phyloP scores from a whole-genome alignment of 2,329 filamentous ascomycete genomes.

The Beauveria scarabaeidicola region DNA sequence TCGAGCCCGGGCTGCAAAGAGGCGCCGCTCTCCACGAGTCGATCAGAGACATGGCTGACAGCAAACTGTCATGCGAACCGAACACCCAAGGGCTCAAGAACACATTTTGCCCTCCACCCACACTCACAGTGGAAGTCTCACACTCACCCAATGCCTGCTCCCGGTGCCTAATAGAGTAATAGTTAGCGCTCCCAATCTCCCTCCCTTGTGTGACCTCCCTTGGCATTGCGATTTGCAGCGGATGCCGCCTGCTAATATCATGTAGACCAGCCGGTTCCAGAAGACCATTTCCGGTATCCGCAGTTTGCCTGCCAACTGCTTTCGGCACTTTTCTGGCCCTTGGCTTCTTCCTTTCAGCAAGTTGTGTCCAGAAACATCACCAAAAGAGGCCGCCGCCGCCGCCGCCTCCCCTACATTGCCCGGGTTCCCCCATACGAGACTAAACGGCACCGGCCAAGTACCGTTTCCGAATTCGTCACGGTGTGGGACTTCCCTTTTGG shows the following conservation, averaged over 20 bases:
- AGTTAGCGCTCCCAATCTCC: conserved; percentile 8
- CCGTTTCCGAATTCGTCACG: background rate
- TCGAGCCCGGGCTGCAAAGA: background rate
- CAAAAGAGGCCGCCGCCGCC: no score
- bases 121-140: no score
- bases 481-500: background rate
- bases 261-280: background rate
- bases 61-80: conserved; percentile 6
- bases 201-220: conserved; percentile 4
- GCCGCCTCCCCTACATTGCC: no score
- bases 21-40: background rate
- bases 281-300: background rate
- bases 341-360: no score
- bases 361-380: no score
- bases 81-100: background rate
- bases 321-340: no score
- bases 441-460: background rate
- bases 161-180: no score
- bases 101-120: background rate
- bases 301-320: background rate
- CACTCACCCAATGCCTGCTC: background rate
- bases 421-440: background rate
- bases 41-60: conserved; percentile 14
- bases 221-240: conserved; percentile 3
- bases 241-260: background rate